These are phyloP conservation scores for Trametes meyenii DNA, from an alignment of 768 basidiomycete genomes.

Conservation along the genomic window DNA sequence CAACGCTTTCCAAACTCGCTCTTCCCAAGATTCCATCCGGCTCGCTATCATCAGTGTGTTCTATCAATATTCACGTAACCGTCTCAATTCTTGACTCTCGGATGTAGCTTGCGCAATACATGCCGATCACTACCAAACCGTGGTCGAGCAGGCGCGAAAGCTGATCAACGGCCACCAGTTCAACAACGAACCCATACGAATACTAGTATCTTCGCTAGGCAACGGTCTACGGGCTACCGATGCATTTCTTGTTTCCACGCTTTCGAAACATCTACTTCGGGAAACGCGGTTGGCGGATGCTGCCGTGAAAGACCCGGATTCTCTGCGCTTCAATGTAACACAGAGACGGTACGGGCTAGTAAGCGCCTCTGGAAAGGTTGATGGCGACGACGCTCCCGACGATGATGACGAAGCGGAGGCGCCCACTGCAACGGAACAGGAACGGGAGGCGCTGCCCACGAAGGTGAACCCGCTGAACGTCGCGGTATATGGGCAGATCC, in stretches of 20 bases:
- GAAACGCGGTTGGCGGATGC: conserved; percentile 74
- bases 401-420: conserved; percentile 42
- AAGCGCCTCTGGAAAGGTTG: conserved; percentile 39
- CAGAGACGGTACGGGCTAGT: conserved; percentile 60
- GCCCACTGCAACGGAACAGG: conserved; percentile 25
- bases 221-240: conserved; percentile 73
- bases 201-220: conserved; percentile 73
- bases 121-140: conserved; percentile 53
- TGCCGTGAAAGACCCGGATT: conserved; percentile 63
- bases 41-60: conserved; percentile 74
- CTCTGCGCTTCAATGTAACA: conserved; percentile 60
- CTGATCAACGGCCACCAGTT: conserved; percentile 78
- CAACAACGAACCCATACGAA: conserved; percentile 82
- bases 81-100: not conserved
- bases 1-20: conserved; percentile 66
- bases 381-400: conserved; percentile 42
- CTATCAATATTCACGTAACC: not conserved
- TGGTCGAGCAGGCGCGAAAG: conserved; percentile 78
- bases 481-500: conserved; percentile 80
- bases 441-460: conserved; percentile 51
- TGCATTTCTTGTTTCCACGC: conserved; percentile 69
- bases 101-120: conserved; percentile 71
- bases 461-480: conserved; percentile 73
- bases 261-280: conserved; percentile 84
- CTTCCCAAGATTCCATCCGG: conserved; percentile 70